Evolutionary conservation across 2,329 filamentous ascomycete genomes (phyloP).

Genomic region (Epichloe gansuensis): DNA sequence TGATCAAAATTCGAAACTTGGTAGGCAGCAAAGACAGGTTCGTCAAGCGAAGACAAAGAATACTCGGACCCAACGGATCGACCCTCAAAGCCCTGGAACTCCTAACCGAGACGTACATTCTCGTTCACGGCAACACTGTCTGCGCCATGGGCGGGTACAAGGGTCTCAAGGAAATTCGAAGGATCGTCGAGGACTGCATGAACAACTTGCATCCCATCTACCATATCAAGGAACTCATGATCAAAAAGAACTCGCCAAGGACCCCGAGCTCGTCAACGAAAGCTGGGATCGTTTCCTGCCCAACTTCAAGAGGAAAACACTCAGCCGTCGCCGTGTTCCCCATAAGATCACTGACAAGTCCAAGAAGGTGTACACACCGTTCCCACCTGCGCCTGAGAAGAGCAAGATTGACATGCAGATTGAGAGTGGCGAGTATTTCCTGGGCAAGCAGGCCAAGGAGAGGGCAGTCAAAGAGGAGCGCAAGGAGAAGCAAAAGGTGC

Average conservation of each 20-base stretch:
- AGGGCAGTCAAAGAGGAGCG: conserved; percentile 67
- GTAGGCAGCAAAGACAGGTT: conserved; percentile 92
- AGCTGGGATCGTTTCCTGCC: conserved; percentile 95
- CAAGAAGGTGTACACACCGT: conserved; percentile 93
- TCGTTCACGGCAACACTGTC: conserved; percentile 95
- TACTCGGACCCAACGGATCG: conserved; percentile 80
- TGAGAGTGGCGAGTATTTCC: conserved; percentile 93
- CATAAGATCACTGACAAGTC: conserved; percentile 82
- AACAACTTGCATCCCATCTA: conserved; percentile 95
- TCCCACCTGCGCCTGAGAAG: conserved; percentile 94
- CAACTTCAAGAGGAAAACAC: conserved; percentile 88
- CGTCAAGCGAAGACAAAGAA: conserved; percentile 84
- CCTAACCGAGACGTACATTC: conserved; percentile 80
- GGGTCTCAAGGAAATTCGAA: conserved; percentile 80
- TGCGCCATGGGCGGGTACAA: conserved; percentile 86
- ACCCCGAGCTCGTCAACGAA: conserved; percentile 73
- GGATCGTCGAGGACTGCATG: conserved; percentile 93
- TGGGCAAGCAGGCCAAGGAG: conserved; percentile 87
- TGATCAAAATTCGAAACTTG: conserved; percentile 87
- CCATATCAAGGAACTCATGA: conserved; percentile 65
- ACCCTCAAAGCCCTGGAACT: conserved; percentile 92
- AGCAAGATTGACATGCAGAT: conserved; percentile 98
- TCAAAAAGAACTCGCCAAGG: conserved; percentile 84
- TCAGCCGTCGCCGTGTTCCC: conserved; percentile 73
- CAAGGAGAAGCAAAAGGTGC: conserved; percentile 72